Evolutionary conservation across 768 basidiomycete species (phyloP).

Genomic region (Suillus tomentosus): DNA sequence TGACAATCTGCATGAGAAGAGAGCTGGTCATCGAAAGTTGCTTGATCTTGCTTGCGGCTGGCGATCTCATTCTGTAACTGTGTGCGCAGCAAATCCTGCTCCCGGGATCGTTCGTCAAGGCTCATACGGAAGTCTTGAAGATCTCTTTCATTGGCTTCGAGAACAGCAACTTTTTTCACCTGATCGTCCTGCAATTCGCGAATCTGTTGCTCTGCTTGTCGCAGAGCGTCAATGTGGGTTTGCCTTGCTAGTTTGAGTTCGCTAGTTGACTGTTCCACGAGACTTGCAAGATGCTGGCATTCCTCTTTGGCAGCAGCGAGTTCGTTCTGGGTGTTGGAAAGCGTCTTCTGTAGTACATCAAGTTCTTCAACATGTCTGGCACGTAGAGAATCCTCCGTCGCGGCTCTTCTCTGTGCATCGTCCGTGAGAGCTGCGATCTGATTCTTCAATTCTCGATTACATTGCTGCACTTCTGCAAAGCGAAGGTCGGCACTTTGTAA

Average conservation of each 20-base stretch:
- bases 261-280: constrained; percentile 25
- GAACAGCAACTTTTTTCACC: constrained; percentile 20
- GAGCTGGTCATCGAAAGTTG: constrained; percentile 27
- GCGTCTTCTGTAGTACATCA: constrained; percentile 24
- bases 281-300: constrained; percentile 28
- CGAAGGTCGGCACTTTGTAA: constrained; percentile 37
- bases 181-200: constrained; percentile 31
- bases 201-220: constrained; percentile 25
- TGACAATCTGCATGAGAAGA: constrained; percentile 27
- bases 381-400: constrained; percentile 8
- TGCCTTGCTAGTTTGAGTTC: constrained; percentile 28
- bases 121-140: constrained; percentile 39
- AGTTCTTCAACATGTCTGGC: constrained; percentile 21
- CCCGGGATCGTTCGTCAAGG: constrained; percentile 39
- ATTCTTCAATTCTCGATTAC: constrained; percentile 30
- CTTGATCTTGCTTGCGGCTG: constrained; percentile 35
- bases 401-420: constrained; percentile 17
- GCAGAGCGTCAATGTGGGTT: constrained; percentile 35
- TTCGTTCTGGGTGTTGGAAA: constrained; percentile 27
- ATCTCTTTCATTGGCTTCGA: constrained; percentile 37
- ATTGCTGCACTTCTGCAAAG: constrained; percentile 34
- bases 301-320: constrained; percentile 24
- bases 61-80: constrained; percentile 43
- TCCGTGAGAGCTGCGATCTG: constrained; percentile 25
- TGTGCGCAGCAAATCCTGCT: constrained; percentile 34